phyloP scores from a whole-genome alignment of 2,329 filamentous ascomycete genomes.

The Aureobasidium subglaciale region DNA sequence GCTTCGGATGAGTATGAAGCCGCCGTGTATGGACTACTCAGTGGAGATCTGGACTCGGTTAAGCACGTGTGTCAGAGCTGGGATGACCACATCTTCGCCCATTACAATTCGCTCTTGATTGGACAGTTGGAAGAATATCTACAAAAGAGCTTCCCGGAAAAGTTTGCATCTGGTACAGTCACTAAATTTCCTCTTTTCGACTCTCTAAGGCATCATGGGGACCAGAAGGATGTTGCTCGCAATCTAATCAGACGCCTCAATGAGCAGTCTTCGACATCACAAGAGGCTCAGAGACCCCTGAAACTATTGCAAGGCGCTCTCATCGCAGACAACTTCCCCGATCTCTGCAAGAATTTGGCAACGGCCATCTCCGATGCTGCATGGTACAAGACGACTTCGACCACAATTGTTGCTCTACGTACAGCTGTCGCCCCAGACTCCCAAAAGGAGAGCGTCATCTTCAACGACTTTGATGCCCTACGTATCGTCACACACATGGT shows the following conservation, averaged over 20 bases:
- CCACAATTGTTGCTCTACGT: constrained; percentile 17
- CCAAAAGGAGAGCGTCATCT: constrained; percentile 26
- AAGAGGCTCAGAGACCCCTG: constrained; percentile 57
- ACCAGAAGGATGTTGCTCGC: constrained; percentile 28
- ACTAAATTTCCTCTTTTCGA: constrained; percentile 59
- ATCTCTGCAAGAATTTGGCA: constrained; percentile 39
- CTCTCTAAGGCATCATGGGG: constrained; percentile 55
- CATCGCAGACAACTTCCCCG: constrained; percentile 52
- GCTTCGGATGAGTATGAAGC: constrained; percentile 71
- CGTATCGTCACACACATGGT: constrained; percentile 48
- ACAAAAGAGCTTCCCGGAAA: constrained; percentile 47
- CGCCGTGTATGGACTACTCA: constrained; percentile 85
- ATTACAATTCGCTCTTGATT: constrained; percentile 79
- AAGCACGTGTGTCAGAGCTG: constrained; percentile 69
- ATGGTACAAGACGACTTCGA: constrained; percentile 18
- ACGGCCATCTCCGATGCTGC: constrained; percentile 34
- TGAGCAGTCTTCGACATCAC: constrained; percentile 46
- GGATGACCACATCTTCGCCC: constrained; percentile 81
- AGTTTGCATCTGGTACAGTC: constrained; percentile 46
- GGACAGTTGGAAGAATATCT: constrained; percentile 72
- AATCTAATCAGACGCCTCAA: constrained; percentile 53
- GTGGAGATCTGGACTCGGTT: constrained; percentile 73
- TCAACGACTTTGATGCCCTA: constrained; percentile 36
- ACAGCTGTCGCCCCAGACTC: constrained; percentile 8
- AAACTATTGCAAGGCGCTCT: constrained; percentile 73